These are phyloP conservation scores for Botryobasidium botryosum DNA, from an alignment of 768 basidiomycete species.

Conservation along the genomic window DNA sequence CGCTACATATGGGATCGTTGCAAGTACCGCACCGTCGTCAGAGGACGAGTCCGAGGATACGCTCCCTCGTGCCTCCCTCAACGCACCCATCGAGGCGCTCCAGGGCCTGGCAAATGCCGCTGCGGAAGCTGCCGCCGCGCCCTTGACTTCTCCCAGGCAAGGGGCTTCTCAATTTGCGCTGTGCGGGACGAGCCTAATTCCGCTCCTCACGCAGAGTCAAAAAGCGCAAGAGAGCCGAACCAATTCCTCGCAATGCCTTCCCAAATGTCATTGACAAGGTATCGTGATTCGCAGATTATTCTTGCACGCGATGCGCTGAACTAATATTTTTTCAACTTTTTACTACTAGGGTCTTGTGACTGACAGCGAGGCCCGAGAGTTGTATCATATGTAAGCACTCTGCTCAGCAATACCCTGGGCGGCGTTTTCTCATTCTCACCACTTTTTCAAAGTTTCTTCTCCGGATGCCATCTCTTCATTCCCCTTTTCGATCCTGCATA, in stretches of 20 bases:
- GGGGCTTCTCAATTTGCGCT: not conserved
- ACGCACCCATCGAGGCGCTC: slow-evolving; percentile 86
- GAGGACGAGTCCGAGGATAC: slow-evolving; percentile 89
- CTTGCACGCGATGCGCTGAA: not conserved
- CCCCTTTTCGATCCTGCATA: slow-evolving; percentile 86
- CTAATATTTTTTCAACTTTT: slow-evolving; percentile 4
- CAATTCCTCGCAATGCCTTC: slow-evolving; percentile 70
- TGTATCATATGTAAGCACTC: slow-evolving; percentile 67
- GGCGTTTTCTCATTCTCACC: slow-evolving; percentile 15
- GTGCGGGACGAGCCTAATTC: not conserved
- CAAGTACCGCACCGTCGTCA: slow-evolving; percentile 67
- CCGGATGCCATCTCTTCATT: slow-evolving; percentile 91
- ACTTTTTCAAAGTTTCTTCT: slow-evolving; percentile 57
- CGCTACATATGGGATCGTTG: slow-evolving; percentile 77
- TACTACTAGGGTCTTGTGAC: slow-evolving; percentile 55
- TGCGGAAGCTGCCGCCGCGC: slow-evolving; percentile 60
- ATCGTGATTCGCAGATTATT: not conserved
- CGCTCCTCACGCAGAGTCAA: slow-evolving; percentile 31
- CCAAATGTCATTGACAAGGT: slow-evolving; percentile 84
- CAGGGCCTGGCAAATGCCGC: slow-evolving; percentile 92
- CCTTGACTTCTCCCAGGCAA: not conserved
- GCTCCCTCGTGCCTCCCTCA: slow-evolving; percentile 63
- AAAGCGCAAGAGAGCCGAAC: slow-evolving; percentile 72
- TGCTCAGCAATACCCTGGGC: slow-evolving; percentile 6
- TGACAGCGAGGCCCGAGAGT: slow-evolving; percentile 72